A percentile compares a stretch with the other conserved stretches of the same genome.
phyloP scores from a whole-genome alignment of 2,329 filamentous ascomycete species.

The Penicillium sp. region DNA sequence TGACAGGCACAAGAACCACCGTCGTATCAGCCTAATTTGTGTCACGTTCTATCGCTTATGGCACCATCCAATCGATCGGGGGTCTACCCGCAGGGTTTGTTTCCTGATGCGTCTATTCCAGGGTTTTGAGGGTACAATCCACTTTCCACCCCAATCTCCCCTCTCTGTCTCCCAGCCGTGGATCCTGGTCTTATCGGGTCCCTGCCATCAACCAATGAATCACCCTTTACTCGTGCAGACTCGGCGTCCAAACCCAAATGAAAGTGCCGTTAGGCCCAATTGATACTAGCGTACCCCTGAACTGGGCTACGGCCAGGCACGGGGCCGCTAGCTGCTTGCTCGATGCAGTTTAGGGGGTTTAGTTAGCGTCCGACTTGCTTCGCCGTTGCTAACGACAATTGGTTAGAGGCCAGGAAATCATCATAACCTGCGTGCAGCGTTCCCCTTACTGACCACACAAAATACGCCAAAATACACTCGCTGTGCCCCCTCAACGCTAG shows the following conservation, averaged over 20 bases:
- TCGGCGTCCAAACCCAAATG: not conserved
- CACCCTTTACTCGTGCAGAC: not conserved
- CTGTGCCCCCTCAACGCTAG: conserved; percentile 11
- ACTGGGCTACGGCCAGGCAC: conserved; percentile 17
- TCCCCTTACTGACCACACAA: conserved; percentile 21
- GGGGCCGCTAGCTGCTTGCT: conserved; percentile 11
- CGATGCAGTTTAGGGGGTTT: conserved; percentile 2
- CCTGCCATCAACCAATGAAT: not conserved
- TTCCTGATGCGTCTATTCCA: not conserved
- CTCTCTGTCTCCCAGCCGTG: conserved; percentile 4
- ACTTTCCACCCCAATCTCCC: not conserved
- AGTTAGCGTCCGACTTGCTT: not conserved
- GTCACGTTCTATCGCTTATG: not conserved
- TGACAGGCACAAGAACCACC: too few species aligned
- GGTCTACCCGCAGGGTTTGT: not conserved
- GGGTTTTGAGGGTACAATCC: not conserved
- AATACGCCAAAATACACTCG: conserved; percentile 8
- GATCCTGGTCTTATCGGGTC: conserved; percentile 6
- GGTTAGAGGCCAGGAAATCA: conserved; percentile 14
- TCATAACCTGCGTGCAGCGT: conserved; percentile 14
- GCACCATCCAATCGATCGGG: not conserved
- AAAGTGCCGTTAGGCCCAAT: not conserved
- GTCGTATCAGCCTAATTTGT: not conserved
- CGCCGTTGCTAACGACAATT: conserved; percentile 2
- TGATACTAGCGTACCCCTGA: not conserved